Evolutionary conservation across 2,329 filamentous ascomycete genomes (phyloP).

Genomic region (Zymoseptoria brevis): DNA sequence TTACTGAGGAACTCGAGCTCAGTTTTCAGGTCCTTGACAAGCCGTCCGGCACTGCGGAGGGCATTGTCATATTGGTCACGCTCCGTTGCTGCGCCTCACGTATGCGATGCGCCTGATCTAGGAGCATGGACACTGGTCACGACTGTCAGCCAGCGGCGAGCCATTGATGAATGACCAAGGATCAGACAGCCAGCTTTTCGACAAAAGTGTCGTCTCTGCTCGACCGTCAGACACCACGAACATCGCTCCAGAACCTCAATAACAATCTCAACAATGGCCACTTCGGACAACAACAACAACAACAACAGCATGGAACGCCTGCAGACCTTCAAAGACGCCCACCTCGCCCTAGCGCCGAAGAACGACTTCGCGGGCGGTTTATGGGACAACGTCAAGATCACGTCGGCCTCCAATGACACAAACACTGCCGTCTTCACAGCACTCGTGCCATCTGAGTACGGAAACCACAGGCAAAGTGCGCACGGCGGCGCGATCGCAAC

Average conservation of each 20-base stretch:
- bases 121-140: not conserved
- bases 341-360: slow-evolving; percentile 6
- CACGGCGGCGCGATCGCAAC: slow-evolving; percentile 16
- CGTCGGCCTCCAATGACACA: slow-evolving; percentile 7
- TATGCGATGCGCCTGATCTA: not conserved
- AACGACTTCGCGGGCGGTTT: slow-evolving; percentile 15
- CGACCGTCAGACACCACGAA: not conserved
- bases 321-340: not conserved
- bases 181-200: not conserved
- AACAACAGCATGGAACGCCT: not conserved
- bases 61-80: not conserved
- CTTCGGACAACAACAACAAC: not conserved
- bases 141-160: not conserved
- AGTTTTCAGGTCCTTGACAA: too few relatives aligned
- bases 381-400: slow-evolving; percentile 10
- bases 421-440: slow-evolving; percentile 9
- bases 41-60: not conserved
- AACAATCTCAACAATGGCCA: not conserved
- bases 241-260: not conserved
- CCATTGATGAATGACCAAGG: not conserved
- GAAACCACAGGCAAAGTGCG: slow-evolving; percentile 11
- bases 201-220: not conserved
- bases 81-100: not conserved
- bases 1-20: slow-evolving; percentile 11
- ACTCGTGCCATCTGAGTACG: slow-evolving; percentile 6